These are phyloP conservation scores for Epichloe sylvatica DNA, from an alignment of 2,329 filamentous ascomycete species.

Conservation along the genomic window DNA sequence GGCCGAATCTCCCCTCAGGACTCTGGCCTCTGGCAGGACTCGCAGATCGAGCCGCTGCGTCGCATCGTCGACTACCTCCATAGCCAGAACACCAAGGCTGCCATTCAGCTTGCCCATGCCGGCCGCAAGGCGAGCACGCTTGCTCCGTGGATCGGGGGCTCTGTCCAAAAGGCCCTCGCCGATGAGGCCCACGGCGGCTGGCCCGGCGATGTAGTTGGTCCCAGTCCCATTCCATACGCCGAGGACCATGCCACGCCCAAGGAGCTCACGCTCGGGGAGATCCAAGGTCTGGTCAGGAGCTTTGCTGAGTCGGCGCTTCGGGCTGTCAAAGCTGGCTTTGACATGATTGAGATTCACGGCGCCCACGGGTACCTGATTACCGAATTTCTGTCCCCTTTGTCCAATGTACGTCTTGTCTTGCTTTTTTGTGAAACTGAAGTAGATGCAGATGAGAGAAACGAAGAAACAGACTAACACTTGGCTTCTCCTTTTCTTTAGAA, in stretches of 20 bases:
- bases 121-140: slow-evolving; percentile 53
- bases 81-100: slow-evolving; percentile 60
- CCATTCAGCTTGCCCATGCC: slow-evolving; percentile 70
- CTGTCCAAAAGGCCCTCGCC: slow-evolving; percentile 31
- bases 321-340: slow-evolving; percentile 42
- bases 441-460: too few relatives aligned
- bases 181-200: slow-evolving; percentile 38
- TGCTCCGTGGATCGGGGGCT: slow-evolving; percentile 45
- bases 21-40: slow-evolving; percentile 69
- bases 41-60: slow-evolving; percentile 58
- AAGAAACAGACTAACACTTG: too few relatives aligned
- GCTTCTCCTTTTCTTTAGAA: slow-evolving; percentile 4
- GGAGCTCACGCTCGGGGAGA: slow-evolving; percentile 49
- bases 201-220: slow-evolving; percentile 39
- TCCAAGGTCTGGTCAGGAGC: slow-evolving; percentile 43
- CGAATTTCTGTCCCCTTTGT: slow-evolving; percentile 35
- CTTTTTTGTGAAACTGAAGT: too few relatives aligned
- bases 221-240: slow-evolving; percentile 43
- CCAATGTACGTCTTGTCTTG: too few relatives aligned
- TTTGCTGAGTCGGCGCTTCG: slow-evolving; percentile 39
- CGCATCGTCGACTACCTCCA: slow-evolving; percentile 66
- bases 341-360: slow-evolving; percentile 27
- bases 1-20: slow-evolving; percentile 76
- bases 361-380: slow-evolving; percentile 47
- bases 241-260: slow-evolving; percentile 38